These are phyloP conservation scores for Populus hybrid DNA, from an alignment of 441 rosid genomes.

Conservation along the genomic window DNA sequence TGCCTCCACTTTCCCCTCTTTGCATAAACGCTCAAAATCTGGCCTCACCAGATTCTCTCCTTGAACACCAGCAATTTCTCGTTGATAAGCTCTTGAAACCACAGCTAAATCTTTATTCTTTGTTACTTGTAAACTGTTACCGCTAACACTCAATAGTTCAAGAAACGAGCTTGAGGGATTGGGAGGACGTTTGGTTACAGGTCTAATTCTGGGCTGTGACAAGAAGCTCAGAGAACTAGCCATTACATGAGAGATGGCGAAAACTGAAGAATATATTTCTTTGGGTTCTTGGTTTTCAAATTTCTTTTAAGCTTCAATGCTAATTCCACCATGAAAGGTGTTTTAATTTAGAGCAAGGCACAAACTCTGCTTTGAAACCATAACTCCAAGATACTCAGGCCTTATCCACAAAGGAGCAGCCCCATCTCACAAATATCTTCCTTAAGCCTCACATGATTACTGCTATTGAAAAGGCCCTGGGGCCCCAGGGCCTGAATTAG, in stretches of 20 bases:
- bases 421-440: not conserved
- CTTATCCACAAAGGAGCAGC: not conserved
- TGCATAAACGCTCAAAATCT: not conserved
- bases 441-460: not conserved
- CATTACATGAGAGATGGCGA: not conserved
- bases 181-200: not conserved
- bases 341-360: no score
- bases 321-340: not conserved
- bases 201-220: not conserved
- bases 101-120: not conserved
- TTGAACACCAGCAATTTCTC: not conserved
- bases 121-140: not conserved
- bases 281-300: not conserved
- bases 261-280: not conserved
- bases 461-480: not conserved
- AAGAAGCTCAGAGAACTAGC: not conserved
- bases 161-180: not conserved
- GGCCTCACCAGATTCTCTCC: not conserved
- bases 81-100: not conserved
- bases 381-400: not conserved
- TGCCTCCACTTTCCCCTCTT: not conserved
- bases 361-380: no score
- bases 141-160: not conserved
- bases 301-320: not conserved
- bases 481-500: not conserved